Evolutionary conservation across 2,329 filamentous ascomycete genomes (phyloP), one percentile per base, ranked within the genome.

Genomic region (Colletotrichum navitas): DNA sequence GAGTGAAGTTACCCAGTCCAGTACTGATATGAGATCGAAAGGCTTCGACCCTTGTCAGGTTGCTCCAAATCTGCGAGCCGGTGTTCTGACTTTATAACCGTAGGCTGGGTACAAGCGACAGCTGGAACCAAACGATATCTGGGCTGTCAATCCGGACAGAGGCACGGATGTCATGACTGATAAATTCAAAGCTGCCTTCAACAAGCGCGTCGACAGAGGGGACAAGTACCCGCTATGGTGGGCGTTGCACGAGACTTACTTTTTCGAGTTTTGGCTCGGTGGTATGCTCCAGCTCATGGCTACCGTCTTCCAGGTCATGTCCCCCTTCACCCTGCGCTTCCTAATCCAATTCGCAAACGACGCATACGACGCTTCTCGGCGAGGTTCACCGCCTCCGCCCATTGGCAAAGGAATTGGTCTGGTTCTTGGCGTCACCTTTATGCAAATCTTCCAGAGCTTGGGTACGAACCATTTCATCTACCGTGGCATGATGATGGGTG

Each of bases 391-490:
- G 0, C 83, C 86, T 0, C 95, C 96, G 0, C 79, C 88, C 63
- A 90, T 98, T 61, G 91, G 91, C 3, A 85, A 86, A 56, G 96
- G 95, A 29, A 84, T 98, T 67, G 95, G 95, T 0, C 84, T 97
- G 41, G 94, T 94, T 1, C 80, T 98, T 67, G 95, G 93, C 11
- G 92, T 98, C 68, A 94, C 93, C 0, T 80, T 87, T 52, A 96
- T 98, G 94, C 95, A 98, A 80, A 86, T 95, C 26, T 78, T 92
- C 14, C 94, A 97, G 81, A 95, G 92, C 79, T 78, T 97, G 74
- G 90, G 90, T 34, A 94, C 91, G 2, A 97, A 95, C 77, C 95
- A 98, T 78, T 98, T 97, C 82, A 92, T 98, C 78, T 98, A 95
- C 78, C 90, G 91, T 29, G 94, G 95, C 29, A 97, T 97, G 92